phyloP scores from a whole-genome alignment of 108 stramenopile species.

The Cyclotella cryptica region DNA sequence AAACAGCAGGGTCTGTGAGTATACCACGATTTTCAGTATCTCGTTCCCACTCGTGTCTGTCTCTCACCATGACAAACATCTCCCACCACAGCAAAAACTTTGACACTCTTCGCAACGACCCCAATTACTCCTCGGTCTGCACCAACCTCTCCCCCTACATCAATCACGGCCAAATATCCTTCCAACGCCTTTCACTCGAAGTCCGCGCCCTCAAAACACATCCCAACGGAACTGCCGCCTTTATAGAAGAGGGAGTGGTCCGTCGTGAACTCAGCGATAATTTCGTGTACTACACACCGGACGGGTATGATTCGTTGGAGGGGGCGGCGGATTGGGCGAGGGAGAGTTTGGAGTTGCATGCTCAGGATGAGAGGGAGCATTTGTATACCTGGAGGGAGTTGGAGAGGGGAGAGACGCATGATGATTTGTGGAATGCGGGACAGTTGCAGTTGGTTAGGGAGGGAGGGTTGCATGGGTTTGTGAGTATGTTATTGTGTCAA shows the following conservation, averaged over 20 bases:
- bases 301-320: constrained; percentile 87
- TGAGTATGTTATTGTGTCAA: constrained; percentile 37
- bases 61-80: constrained; percentile 21
- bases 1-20: constrained; percentile 56
- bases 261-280: constrained; percentile 97
- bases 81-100: constrained; percentile 61
- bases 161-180: constrained; percentile 90
- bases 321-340: constrained; percentile 95
- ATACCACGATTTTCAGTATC: not conserved
- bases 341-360: constrained; percentile 87
- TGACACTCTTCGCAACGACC: constrained; percentile 92
- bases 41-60: not conserved
- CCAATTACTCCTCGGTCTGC: constrained; percentile 73
- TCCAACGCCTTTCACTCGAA: constrained; percentile 81
- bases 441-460: constrained; percentile 91
- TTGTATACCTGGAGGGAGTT: constrained; percentile 87
- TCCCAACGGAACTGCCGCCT: constrained; percentile 81
- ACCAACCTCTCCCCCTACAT: constrained; percentile 92
- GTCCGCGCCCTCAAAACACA: constrained; percentile 78
- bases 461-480: constrained; percentile 98
- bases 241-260: constrained; percentile 95
- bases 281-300: constrained; percentile 92
- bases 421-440: constrained; percentile 99
- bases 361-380: constrained; percentile 84
- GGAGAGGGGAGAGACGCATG: constrained; percentile 90